Conservation (phyloP, 768 basidiomycete genomes). For the Rhodotorula diobovata region DNA sequence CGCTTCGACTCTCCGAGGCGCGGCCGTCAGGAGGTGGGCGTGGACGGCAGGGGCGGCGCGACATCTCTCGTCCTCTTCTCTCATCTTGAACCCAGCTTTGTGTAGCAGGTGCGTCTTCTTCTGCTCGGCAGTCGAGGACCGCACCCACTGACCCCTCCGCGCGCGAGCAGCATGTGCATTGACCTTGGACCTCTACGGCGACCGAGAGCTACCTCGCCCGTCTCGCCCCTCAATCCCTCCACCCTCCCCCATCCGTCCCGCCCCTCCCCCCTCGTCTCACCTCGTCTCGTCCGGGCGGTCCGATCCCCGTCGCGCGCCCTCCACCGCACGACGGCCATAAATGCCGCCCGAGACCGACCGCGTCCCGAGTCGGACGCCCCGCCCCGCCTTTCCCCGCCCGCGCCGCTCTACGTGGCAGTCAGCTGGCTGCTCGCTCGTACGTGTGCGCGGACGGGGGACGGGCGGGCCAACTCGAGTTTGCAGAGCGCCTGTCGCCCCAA, state of each 20-base stretch:
- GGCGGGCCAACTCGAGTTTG: neutral
- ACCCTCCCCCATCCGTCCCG: too few relatives aligned
- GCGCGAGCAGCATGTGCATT: too few relatives aligned
- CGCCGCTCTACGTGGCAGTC: too few relatives aligned
- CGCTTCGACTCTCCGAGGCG: neutral
- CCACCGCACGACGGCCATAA: neutral
- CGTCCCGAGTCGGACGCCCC: too few relatives aligned
- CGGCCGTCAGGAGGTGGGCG: constrained; percentile 1
- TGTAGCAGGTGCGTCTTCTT: neutral
- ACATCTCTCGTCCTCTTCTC: neutral
- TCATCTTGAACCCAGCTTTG: neutral
- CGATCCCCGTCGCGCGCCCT: neutral
- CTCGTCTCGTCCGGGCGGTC: neutral
- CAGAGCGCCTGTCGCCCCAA: neutral
- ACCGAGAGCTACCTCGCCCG: too few relatives aligned
- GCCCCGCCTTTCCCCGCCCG: too few relatives aligned
- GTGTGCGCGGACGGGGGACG: too few relatives aligned
- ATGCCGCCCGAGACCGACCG: neutral
- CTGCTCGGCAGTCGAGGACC: too few relatives aligned
- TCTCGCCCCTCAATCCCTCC: neutral
- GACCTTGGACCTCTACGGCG: too few relatives aligned
- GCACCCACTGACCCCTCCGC: too few relatives aligned
- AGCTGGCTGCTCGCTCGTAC: too few relatives aligned
- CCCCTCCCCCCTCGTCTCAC: neutral
- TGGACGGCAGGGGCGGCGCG: neutral